Conservation (phyloP, 768 basidiomycete species). For the Tricholoma furcatifolium region DNA sequence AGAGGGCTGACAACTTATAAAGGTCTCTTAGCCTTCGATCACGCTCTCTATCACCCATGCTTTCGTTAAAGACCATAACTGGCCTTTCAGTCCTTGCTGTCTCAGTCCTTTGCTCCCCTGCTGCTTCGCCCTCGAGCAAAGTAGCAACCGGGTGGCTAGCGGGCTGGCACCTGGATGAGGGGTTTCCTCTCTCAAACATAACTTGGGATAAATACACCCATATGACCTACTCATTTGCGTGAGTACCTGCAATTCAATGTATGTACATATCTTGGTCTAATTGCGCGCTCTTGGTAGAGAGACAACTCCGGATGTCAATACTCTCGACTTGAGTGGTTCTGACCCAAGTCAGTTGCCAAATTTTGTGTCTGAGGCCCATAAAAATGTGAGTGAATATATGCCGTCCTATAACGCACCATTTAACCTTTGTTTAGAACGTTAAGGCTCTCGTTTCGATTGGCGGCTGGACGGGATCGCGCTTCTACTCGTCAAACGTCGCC, state of each 20-base stretch:
- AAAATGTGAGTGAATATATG: constrained; percentile 31
- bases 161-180: constrained; percentile 55
- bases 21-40: neutral
- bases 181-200: constrained; percentile 52
- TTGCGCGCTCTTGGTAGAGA: constrained; percentile 22
- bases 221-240: constrained; percentile 73
- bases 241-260: constrained; percentile 25
- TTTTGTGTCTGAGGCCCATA: constrained; percentile 52
- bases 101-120: constrained; percentile 12
- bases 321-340: constrained; percentile 40
- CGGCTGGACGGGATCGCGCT: constrained; percentile 67
- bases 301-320: constrained; percentile 34
- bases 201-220: constrained; percentile 69
- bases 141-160: constrained; percentile 66
- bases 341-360: constrained; percentile 49
- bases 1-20: too few relatives aligned
- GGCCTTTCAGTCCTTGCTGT: constrained; percentile 9
- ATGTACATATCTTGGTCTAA: neutral
- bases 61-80: constrained; percentile 3
- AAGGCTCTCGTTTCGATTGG: constrained; percentile 62
- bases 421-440: constrained; percentile 41
- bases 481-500: constrained; percentile 62
- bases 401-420: neutral
- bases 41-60: constrained; percentile 6
- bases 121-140: constrained; percentile 4